A percentile compares a stretch with the other conserved stretches of the same genome.
These are phyloP conservation scores for Amaranthus tricolor DNA, from an alignment of 179 eudicot species.

Conservation along the genomic window DNA sequence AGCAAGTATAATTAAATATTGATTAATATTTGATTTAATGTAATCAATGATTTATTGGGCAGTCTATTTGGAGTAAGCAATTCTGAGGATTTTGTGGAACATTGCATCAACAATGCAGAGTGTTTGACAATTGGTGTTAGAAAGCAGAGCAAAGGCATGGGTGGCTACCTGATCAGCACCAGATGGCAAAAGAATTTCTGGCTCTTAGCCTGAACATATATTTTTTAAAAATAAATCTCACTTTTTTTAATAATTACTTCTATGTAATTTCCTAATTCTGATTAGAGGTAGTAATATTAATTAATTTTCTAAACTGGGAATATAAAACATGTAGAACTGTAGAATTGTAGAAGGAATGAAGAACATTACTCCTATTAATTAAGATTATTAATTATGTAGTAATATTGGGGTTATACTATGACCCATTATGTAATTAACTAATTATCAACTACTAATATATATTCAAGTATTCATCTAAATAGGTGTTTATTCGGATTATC, in stretches of 20 bases:
- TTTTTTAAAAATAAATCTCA: background rate
- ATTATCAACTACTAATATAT: conserved; percentile 31
- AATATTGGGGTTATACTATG: conserved; percentile 12
- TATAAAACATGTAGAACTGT: background rate
- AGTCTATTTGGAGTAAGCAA: conserved; percentile 72
- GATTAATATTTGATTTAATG: conserved; percentile 14
- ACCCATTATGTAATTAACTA: conserved; percentile 34
- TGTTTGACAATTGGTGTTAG: conserved; percentile 90
- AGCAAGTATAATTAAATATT: background rate
- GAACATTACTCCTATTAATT: conserved; percentile 1
- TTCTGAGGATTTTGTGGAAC: conserved; percentile 80
- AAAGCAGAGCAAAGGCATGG: conserved; percentile 81
- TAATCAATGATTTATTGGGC: conserved; percentile 21
- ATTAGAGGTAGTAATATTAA: no score
- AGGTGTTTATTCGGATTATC: no score
- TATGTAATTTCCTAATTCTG: no score
- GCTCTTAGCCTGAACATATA: conserved; percentile 65
- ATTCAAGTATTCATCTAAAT: no score
- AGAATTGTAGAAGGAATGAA: conserved; percentile 11
- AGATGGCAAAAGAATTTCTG: conserved; percentile 98
- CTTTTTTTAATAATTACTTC: no score
- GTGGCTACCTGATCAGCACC: conserved; percentile 96
- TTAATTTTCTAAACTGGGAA: background rate
- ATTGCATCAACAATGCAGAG: conserved; percentile 79
- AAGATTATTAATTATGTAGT: conserved; percentile 1